Evolutionary conservation across 2,329 filamentous ascomycete genomes (phyloP).

Genomic region (Cladosporium sp.): DNA sequence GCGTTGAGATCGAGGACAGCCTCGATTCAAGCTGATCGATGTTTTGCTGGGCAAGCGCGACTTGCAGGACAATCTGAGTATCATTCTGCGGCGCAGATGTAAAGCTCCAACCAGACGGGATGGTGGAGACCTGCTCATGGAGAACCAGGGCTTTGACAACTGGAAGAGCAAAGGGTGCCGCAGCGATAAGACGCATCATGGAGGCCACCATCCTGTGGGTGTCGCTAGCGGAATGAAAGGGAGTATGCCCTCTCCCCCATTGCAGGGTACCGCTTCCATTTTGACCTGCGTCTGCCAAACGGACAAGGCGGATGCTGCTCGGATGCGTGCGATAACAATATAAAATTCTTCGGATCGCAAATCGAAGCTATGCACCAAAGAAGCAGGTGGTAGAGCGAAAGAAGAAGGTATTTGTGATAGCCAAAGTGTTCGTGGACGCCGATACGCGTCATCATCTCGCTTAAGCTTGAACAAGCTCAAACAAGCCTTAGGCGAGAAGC

Average conservation of each 20-base stretch:
- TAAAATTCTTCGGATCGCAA: neutral
- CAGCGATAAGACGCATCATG: neutral
- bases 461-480: neutral
- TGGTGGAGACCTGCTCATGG: neutral
- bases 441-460: neutral
- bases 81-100: neutral
- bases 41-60: constrained; percentile 5
- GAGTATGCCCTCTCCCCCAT: too few species aligned
- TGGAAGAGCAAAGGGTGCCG: neutral
- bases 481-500: constrained; percentile 8
- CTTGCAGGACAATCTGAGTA: constrained; percentile 1
- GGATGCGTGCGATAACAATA: neutral
- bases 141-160: neutral
- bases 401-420: constrained; percentile 1
- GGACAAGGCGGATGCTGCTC: neutral
- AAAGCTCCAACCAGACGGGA: neutral
- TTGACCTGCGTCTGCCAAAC: neutral
- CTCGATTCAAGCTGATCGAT: constrained; percentile 53
- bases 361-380: neutral
- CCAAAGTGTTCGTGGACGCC: neutral
- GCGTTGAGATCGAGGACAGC: constrained; percentile 62
- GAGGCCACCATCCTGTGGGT: neutral
- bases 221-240: neutral
- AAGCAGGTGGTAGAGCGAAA: constrained; percentile 1
- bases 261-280: neutral